Base-by-base conservation (phyloP, 1,284 basidiomycete genomes). In the Termitomyces sp. region DNA sequence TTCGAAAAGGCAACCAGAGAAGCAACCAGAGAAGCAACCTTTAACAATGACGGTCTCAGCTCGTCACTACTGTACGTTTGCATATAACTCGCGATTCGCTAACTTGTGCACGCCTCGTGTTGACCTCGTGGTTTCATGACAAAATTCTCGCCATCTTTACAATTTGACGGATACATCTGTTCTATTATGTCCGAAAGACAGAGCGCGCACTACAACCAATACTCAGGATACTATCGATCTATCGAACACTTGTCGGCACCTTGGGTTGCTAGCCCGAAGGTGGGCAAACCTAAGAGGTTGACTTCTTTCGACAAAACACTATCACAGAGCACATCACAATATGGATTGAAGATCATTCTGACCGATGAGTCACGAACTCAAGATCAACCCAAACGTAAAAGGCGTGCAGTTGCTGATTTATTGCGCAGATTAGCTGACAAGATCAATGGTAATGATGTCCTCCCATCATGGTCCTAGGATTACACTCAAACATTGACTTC, bases 251-350 rank as follows among this genome's bases (percentile, higher is more conserved):
- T 68, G 39, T 56, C 56, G 8, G 52, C 35, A 8, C 60, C 60
- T 16, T 69, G 68, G 68, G 51, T 60, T 21, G 55, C 62, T 33
- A 60, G 51, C 60, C 67, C 44, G 49, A 58, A 24, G 34, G 44
- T 57, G 52, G 45, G 52, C 41, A 50, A 55, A 53, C 47, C 48
- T 49, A 31, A 48, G 24, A 43, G 31, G 31, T 24, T 3, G 5
- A 24, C 21, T 24, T 43, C 16, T 37, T 31, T 38, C 42, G 30
- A 33, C 24, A 38, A 37, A 24, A 28, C 35, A 3, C 9, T 21
- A 16, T 46, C 41, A 7, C 18, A 40, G 16, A 16, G n/a, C 21
- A 16, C 40, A 38, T 5, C 16, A 41, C 21, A 14, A 24, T 13
- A 38, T 6, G 1, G 11, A 7, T n/a, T 11, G 18, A 31, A 41